Evolutionary conservation across 306 rosid genomes (phyloP).

Genomic region (Phaseolus lunatus): DNA sequence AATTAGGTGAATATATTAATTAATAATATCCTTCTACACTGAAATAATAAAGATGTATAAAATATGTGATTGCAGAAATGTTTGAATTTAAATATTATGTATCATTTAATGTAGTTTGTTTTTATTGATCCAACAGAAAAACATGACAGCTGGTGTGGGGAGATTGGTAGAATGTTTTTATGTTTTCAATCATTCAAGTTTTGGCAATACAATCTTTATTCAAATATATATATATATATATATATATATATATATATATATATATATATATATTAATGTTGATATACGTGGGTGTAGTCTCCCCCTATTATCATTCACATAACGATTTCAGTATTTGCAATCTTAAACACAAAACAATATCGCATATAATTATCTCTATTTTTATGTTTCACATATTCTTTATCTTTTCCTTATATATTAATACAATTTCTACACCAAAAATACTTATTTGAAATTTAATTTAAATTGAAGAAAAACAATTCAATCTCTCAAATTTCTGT

Average conservation of each 20-base stretch:
- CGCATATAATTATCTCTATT: neutral
- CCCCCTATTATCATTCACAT: neutral
- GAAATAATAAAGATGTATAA: neutral
- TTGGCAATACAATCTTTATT: too few species aligned
- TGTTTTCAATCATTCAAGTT: neutral
- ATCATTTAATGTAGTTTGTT: neutral
- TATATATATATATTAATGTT: too few species aligned
- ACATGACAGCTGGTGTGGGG: constrained; percentile 19
- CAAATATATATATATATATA: too few species aligned
- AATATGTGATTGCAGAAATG: constrained; percentile 11
- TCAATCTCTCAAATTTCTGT: too few species aligned
- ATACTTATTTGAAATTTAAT: too few species aligned
- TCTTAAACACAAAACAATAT: neutral
- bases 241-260: too few species aligned
- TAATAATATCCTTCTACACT: neutral
- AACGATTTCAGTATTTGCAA: neutral
- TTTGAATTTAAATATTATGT: neutral
- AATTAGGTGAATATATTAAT: neutral
- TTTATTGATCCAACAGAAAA: neutral
- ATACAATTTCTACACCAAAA: too few species aligned
- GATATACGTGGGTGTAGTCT: too few species aligned
- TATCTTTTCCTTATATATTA: neutral
- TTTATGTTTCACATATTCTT: neutral
- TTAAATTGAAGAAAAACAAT: too few species aligned
- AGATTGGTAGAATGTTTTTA: constrained; percentile 8